phyloP scores from a whole-genome alignment of 2,329 filamentous ascomycete species.

The Scopulariopsis brevicaulis region DNA sequence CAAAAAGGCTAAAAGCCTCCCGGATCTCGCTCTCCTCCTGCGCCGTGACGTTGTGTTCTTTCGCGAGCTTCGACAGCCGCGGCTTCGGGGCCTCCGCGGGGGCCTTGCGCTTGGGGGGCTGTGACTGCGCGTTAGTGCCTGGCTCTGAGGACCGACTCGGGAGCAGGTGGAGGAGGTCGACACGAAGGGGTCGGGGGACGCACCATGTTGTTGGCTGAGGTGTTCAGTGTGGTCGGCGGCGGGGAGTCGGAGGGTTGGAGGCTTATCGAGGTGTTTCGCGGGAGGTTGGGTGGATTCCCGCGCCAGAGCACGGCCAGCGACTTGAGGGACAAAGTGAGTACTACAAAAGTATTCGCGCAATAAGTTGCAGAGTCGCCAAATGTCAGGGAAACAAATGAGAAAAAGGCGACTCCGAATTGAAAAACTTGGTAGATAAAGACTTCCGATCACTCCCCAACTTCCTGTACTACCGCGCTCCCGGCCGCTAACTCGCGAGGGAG shows the following conservation, averaged over 20 bases:
- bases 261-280: no score
- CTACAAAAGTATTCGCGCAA: no score
- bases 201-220: neutral
- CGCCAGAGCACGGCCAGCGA: no score
- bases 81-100: conserved; percentile 20
- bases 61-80: conserved; percentile 78
- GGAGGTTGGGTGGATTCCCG: no score
- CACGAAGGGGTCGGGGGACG: neutral
- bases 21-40: conserved; percentile 83
- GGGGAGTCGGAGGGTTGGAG: neutral
- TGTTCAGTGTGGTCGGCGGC: neutral
- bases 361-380: no score
- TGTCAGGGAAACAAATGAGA: no score
- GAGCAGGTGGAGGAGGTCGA: no score
- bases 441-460: neutral
- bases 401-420: no score
- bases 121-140: neutral
- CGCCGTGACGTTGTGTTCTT: conserved; percentile 76
- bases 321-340: no score
- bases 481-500: neutral
- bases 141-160: no score
- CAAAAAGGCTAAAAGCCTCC: conserved; percentile 80
- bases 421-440: no score
- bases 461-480: neutral
- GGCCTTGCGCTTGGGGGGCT: conserved; percentile 44